A percentile compares a stretch with the other conserved stretches of the same genome.
Conservation (phyloP, 1,284 basidiomycete genomes). For the Dichomitus squalens region DNA sequence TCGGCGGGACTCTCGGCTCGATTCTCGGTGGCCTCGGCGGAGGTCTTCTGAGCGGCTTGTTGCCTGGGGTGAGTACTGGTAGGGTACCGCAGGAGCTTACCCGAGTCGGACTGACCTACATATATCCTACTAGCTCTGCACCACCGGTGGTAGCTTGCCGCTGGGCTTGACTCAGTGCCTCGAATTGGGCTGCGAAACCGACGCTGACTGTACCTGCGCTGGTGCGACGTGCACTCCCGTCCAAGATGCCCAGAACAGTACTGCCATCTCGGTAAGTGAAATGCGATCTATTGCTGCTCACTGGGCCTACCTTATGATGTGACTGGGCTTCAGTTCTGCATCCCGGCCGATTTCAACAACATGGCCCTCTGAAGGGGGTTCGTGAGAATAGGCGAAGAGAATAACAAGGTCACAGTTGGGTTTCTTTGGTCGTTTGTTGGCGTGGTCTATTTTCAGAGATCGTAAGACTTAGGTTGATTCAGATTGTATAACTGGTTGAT, state of each 20-base stretch:
- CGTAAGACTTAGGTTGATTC: no score
- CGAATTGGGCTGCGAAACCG: neutral
- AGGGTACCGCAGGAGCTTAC: neutral
- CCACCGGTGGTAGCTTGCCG: neutral
- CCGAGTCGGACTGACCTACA: neutral
- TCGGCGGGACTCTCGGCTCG: neutral
- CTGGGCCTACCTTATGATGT: neutral
- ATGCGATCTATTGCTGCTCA: no score
- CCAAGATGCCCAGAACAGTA: neutral
- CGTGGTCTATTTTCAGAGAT: no score
- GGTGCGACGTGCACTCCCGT: neutral
- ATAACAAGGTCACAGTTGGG: no score
- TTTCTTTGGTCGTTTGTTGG: no score
- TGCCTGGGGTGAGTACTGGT: neutral
- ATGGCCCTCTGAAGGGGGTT: no score
- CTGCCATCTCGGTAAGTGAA: neutral
- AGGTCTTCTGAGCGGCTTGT: neutral
- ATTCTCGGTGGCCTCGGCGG: neutral
- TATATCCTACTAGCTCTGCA: neutral
- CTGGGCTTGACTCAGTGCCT: neutral
- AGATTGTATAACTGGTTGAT: no score
- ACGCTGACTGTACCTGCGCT: neutral
- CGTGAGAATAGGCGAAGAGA: no score
- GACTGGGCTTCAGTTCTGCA: neutral
- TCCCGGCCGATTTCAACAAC: neutral